Base-by-base conservation (phyloP, 2,329 filamentous ascomycete genomes). In the Hyphodiscus sp. region DNA sequence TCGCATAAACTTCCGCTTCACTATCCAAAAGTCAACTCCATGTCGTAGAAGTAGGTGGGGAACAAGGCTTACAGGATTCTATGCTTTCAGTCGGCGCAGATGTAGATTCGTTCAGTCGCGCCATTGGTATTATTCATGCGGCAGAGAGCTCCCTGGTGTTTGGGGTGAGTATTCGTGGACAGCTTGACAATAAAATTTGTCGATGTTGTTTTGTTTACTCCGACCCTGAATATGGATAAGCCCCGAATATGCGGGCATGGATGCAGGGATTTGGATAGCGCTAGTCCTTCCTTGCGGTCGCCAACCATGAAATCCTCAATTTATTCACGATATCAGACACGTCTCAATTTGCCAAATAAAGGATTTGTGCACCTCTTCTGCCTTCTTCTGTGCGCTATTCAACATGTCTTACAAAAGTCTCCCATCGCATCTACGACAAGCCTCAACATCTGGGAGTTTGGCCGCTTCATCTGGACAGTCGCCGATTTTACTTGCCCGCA, bases 1-100 rank as follows among this genome's bases (percentile, higher is more conserved):
- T 51, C 89, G 81, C 64, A 91, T 75, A 67, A 91, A 89, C 67
- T 86, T 85, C 65, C 86, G 81, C 68, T 89, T 87, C 55, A 92
- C 87, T 91, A 63, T 46, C 44, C 45, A 30, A 33, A 13, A 30
- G 30, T 54, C 47, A 41, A 45, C 50, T 43, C 47, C 52, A 16
- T 30, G 15, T 46, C 18, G 18, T 23, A 13, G n/a, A 13, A n/a
- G 7, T 18, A 20, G 9, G 44, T 18, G 49, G 30, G 15, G 23
- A 13, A 18, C 30, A 20, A 11, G 20, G 58, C 85, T 70, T 76
- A 89, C 87, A 74, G 67, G 79, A 83, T 68, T 91, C 87, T 61
- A 89, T 71, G 67, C 76, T 84, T 72, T 90, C 87, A 68, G 76
- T 77, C 65, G 85, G 79, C 72, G 78, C 73, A 59, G 82, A 78